Evolutionary conservation across 495 filamentous ascomycete species (phyloP), one percentile per base, ranked within the genome.

Genomic region (Penicillium goetzii): DNA sequence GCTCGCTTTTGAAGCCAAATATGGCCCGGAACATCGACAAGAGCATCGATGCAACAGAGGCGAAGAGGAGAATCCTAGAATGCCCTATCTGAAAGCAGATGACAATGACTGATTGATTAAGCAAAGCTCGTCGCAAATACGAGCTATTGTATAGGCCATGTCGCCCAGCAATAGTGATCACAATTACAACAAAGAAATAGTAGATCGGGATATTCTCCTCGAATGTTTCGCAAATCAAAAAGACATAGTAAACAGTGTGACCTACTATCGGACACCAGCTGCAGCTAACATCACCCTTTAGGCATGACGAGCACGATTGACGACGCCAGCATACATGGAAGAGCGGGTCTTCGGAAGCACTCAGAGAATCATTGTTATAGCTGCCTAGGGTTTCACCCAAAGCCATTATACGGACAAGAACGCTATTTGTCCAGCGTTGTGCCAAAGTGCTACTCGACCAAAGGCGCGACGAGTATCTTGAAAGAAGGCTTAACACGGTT

Each of bases 231-330:
- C 21, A 49, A 12, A 57, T 28, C 33, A 19, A 53, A 19, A 53
- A 49, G 19, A 52, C 34, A 56, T 50, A 33, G 33, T 36, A 63
- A 45, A 50, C 6, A 41, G 41, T 32, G 28, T 43, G 17, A 77
- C 82, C 59, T 77, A 86, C 83, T 65, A 80, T 74, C n/a, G 82
- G 72, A 68, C 83, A 86, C 83, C 83, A 86, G 47, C 83, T 83
- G 72, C 83, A 86, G 28, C 70, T 65, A 14, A 73, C 63, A 58
- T 73, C 68, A 9, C 76, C 74, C 34, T 69, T 53, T 34, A 83
- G 60, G 63, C 80, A 83, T 30, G 66, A 60, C n/a, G 69, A 68
- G 60, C 80, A 83, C 9, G 80, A 79, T 61, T 83, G 80, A 17
- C 76, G 71, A 12, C 78, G 68, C 80, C 80, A 83, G 65, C 81